phyloP scores from a whole-genome alignment of 78 protist species.

The Dictyostelium purpureum region DNA sequence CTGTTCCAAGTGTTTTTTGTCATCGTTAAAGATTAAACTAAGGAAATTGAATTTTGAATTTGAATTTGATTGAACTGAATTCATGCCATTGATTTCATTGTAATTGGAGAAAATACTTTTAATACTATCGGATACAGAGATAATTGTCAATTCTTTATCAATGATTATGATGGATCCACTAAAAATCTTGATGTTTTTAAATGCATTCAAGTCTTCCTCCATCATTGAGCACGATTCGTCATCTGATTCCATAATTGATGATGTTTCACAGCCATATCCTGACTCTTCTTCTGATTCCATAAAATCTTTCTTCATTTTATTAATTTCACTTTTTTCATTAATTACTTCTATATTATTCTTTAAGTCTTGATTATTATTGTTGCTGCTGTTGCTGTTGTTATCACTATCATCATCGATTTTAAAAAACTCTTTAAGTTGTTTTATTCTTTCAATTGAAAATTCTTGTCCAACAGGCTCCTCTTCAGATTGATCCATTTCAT shows the following conservation, averaged over 20 bases:
- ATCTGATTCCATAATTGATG: not conserved
- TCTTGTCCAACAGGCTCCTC: too few species aligned
- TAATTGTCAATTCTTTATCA: conserved; percentile 6
- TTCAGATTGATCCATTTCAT: too few species aligned
- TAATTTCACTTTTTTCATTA: not conserved
- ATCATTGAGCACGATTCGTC: not conserved
- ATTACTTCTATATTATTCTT: not conserved
- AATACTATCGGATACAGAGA: not conserved
- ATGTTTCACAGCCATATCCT: too few species aligned
- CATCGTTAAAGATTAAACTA: not conserved
- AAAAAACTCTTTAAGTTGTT: too few species aligned
- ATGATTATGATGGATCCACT: not conserved
- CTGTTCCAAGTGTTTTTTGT: not conserved
- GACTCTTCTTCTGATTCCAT: too few species aligned
- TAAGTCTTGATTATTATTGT: not conserved
- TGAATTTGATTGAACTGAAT: too few species aligned
- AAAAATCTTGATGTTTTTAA: not conserved
- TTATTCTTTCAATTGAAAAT: too few species aligned
- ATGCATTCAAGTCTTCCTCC: too few species aligned
- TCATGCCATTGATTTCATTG: not conserved
- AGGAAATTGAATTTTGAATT: not conserved
- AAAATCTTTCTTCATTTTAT: not conserved
- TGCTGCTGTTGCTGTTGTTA: not conserved
- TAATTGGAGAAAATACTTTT: conserved; percentile 18
- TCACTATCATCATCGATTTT: too few species aligned